These are phyloP conservation scores for Delonix regia DNA, from an alignment of 306 rosid genomes.

Conservation along the genomic window DNA sequence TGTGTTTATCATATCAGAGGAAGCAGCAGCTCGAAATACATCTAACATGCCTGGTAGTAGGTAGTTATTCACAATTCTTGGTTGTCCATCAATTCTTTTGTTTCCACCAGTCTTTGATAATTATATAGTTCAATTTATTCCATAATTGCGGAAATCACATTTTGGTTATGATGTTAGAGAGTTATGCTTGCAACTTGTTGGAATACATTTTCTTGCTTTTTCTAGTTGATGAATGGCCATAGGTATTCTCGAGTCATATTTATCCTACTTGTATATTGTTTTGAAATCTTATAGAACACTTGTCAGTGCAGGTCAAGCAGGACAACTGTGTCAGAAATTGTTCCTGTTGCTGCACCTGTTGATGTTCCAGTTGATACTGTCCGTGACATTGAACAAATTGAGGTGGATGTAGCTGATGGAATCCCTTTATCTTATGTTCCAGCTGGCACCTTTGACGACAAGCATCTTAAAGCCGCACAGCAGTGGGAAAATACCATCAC, in stretches of 20 bases:
- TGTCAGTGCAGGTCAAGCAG: constrained; percentile 80
- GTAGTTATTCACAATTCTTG: constrained; percentile 53
- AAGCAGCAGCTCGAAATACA: constrained; percentile 62
- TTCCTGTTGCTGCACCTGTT: constrained; percentile 60
- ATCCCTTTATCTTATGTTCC: constrained; percentile 45
- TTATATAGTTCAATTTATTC: constrained; percentile 14
- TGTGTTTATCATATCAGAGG: constrained; percentile 73
- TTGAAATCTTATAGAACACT: constrained; percentile 31
- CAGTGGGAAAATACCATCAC: constrained; percentile 98
- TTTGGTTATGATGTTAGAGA: constrained; percentile 31
- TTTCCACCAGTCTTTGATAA: constrained; percentile 7
- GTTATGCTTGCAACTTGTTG: not conserved
- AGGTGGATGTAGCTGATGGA: constrained; percentile 49
- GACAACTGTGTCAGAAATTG: constrained; percentile 86
- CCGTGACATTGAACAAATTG: constrained; percentile 45
- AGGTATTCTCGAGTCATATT: constrained; percentile 11
- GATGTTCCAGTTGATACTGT: constrained; percentile 46
- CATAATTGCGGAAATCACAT: constrained; percentile 27
- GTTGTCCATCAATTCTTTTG: constrained; percentile 23
- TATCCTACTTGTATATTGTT: constrained; percentile 23
- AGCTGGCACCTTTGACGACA: constrained; percentile 53
- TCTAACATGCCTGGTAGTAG: constrained; percentile 91
- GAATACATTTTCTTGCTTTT: constrained; percentile 14
- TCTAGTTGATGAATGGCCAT: constrained; percentile 16
- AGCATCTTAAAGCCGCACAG: constrained; percentile 77